Percentiles rank a stretch among this genome's conserved stretches.
Evolutionary conservation across 495 filamentous ascomycete genomes (phyloP).

Genomic region (Glonium stellatum): DNA sequence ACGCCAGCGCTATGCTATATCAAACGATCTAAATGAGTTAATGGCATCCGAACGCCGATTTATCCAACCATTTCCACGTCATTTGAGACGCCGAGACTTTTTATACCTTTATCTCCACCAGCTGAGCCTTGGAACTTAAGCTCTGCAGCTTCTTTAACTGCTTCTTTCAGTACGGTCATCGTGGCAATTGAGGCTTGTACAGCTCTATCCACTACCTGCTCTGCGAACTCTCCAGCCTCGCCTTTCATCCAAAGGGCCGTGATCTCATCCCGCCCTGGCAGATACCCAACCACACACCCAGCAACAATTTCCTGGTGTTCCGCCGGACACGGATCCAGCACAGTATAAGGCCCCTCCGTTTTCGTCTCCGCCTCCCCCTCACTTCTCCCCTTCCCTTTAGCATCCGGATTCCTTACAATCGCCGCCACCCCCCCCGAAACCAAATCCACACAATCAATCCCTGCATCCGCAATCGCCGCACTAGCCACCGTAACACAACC

Average conservation of each 20-base stretch:
- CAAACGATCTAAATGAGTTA: neutral
- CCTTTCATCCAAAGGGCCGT: constrained; percentile 94
- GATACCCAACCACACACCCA: constrained; percentile 84
- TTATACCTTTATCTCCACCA: neutral
- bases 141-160: constrained; percentile 49
- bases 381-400: constrained; percentile 29
- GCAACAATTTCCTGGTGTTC: constrained; percentile 72
- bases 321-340: constrained; percentile 77
- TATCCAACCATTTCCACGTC: constrained; percentile 24
- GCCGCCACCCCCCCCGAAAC: constrained; percentile 86
- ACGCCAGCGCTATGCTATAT: constrained; percentile 28
- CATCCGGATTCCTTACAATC: constrained; percentile 44
- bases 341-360: constrained; percentile 38
- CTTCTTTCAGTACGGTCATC: constrained; percentile 52
- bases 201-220: constrained; percentile 55
- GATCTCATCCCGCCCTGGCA: constrained; percentile 81
- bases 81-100: neutral
- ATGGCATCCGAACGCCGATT: neutral
- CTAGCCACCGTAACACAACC: constrained; percentile 91
- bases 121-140: constrained; percentile 19
- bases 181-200: constrained; percentile 56
- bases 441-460: constrained; percentile 90
- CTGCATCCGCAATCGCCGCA: constrained; percentile 91
- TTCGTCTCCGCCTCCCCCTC: constrained; percentile 4
- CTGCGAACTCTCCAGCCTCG: constrained; percentile 45